Base-by-base conservation (phyloP, 1,284 basidiomycete genomes). In the Heterobasidion occidentale region DNA sequence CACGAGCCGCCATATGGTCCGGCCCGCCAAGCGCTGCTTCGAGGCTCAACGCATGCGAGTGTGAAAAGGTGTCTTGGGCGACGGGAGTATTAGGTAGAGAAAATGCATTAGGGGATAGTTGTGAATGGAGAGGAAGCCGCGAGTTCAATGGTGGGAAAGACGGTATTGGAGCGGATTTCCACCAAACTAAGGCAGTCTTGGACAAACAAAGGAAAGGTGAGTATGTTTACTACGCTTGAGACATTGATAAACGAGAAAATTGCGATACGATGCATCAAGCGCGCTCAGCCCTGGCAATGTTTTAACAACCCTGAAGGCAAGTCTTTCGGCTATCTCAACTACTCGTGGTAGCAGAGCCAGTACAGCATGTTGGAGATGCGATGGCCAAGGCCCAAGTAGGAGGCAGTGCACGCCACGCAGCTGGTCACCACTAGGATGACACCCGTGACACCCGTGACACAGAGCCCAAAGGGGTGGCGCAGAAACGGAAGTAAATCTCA, bases 121-220 rank as follows among this genome's bases (percentile, higher is more conserved):
- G 88, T 1, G 77, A 71, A 62, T 88, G 79, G 5, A 90, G 71
- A 0, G 84, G 79, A 33, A 81, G 68, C 59, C 80, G 77, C 1
- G 87, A 80, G 64, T 88, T 85, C 54, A 89, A 74, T 11, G 81
- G 78, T 36, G 84, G 84, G 58, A 89, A 72, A 47, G 80, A 79
- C 45, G 85, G 77, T 27, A 84, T 75, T 42, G 84, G 75, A 33
- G 81, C 83, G 2, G 83, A 83, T 70, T 88, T 88, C 86, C 88
- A 91, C 86, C 86, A 91, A 36, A 91, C 88, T 27, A 90, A 73
- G 2, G 87, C 86, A 66, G 88, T 84, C 81, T 90, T 44, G 50
- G 9, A 11, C 36, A 54, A 45, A 49, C 38, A 34, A 17, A 36
- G 8, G 44, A 45, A 49, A 59, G 46, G 53, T 53, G 46, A 36